Conservation (phyloP, 768 basidiomycete genomes). For the Dentipellis fragilis region DNA sequence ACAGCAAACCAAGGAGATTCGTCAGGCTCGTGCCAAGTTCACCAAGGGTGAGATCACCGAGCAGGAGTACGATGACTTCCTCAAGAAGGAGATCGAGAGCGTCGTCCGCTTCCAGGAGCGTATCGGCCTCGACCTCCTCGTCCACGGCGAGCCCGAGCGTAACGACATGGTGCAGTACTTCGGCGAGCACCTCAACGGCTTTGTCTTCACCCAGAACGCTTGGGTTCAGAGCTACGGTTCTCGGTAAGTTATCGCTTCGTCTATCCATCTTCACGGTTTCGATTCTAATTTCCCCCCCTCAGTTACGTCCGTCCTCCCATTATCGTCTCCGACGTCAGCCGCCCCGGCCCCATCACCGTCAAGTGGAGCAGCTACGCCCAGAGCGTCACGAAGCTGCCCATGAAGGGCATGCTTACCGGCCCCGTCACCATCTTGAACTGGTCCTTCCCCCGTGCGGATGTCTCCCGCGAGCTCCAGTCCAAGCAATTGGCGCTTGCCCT, state of each 20-base stretch:
- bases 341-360: slow-evolving; percentile 88
- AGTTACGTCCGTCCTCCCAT: slow-evolving; percentile 97
- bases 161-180: slow-evolving; percentile 99
- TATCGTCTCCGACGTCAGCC: slow-evolving; percentile 95
- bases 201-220: slow-evolving; percentile 96
- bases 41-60: slow-evolving; percentile 82
- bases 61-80: slow-evolving; percentile 91
- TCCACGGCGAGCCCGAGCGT: slow-evolving; percentile 97
- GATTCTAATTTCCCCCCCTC: slow-evolving; percentile 3
- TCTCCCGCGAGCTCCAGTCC: slow-evolving; percentile 92
- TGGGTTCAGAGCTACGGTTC: slow-evolving; percentile 99
- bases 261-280: background rate
- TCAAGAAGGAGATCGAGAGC: slow-evolving; percentile 91
- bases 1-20: slow-evolving; percentile 98
- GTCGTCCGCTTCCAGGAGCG: slow-evolving; percentile 97
- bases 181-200: slow-evolving; percentile 89
- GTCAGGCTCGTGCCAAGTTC: slow-evolving; percentile 90
- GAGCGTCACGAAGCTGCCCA: slow-evolving; percentile 83
- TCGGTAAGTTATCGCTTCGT: slow-evolving; percentile 41
- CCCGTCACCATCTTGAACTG: slow-evolving; percentile 99
- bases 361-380: slow-evolving; percentile 96
- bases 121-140: slow-evolving; percentile 91
- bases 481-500: slow-evolving; percentile 97
- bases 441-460: slow-evolving; percentile 99
- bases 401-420: slow-evolving; percentile 99